phyloP scores from a whole-genome alignment of 495 filamentous ascomycete species.

The Trichoderma virens region DNA sequence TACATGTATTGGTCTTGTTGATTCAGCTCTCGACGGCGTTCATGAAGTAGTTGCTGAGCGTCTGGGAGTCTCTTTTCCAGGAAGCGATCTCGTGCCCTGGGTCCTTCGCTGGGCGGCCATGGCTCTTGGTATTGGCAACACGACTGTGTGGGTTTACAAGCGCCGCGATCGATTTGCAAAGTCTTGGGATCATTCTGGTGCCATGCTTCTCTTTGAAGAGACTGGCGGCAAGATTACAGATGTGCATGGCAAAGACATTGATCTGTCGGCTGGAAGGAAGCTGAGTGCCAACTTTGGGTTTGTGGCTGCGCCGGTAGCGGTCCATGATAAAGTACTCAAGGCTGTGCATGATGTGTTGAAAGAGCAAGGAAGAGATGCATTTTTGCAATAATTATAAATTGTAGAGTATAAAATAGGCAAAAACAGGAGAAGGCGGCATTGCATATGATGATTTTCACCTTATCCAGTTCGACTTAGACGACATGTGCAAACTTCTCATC shows the following conservation, averaged over 20 bases:
- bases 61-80: constrained; percentile 41
- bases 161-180: constrained; percentile 45
- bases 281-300: constrained; percentile 41
- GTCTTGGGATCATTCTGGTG: constrained; percentile 67
- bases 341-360: constrained; percentile 25
- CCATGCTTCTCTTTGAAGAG: constrained; percentile 60
- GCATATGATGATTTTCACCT: no score
- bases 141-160: constrained; percentile 55
- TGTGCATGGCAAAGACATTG: constrained; percentile 46
- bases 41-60: constrained; percentile 37
- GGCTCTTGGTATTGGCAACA: constrained; percentile 51
- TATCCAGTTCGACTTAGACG: no score
- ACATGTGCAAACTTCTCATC: no score
- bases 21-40: constrained; percentile 37
- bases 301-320: constrained; percentile 32
- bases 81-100: constrained; percentile 53
- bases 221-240: constrained; percentile 57
- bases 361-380: constrained; percentile 24
- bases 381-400: constrained; percentile 13
- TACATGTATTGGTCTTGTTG: constrained; percentile 30
- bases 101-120: constrained; percentile 58
- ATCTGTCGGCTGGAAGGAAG: constrained; percentile 36
- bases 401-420: not conserved
- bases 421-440: not conserved
- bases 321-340: constrained; percentile 30